phyloP scores from a whole-genome alignment of 805 yeast genomes.

The Sugiyamaella americana region DNA sequence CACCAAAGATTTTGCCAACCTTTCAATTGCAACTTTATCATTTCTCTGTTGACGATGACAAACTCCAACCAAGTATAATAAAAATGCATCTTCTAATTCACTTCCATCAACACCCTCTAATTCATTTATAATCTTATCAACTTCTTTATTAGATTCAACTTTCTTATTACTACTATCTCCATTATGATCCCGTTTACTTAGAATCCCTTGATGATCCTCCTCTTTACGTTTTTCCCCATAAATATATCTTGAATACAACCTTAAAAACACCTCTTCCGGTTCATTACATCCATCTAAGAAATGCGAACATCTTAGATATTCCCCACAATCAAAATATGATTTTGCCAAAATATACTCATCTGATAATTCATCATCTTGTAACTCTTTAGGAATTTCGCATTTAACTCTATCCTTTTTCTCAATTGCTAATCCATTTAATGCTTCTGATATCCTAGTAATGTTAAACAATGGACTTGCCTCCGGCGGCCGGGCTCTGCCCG shows the following conservation, averaged over 20 bases:
- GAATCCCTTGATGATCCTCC: conserved; percentile 64
- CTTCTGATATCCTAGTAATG: conserved; percentile 52
- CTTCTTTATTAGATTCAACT: conserved; percentile 28
- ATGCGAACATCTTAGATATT: conserved; percentile 71
- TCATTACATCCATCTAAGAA: conserved; percentile 50
- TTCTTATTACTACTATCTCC: conserved; percentile 10
- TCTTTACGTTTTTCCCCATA: conserved; percentile 72
- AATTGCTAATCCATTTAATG: conserved; percentile 52
- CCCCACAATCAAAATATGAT: conserved; percentile 72
- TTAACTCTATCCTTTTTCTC: background rate
- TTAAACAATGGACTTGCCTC: background rate
- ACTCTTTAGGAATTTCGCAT: background rate
- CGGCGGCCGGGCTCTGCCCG: no score
- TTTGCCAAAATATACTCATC: conserved; percentile 58
- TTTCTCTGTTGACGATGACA: conserved; percentile 58
- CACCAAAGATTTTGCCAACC: conserved; percentile 54
- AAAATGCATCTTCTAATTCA: conserved; percentile 43
- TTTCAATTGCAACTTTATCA: conserved; percentile 51
- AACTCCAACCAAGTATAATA: conserved; percentile 68
- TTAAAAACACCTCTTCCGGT: conserved; percentile 41
- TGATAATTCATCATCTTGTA: conserved; percentile 22
- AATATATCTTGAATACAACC: conserved; percentile 62
- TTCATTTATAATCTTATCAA: conserved; percentile 35
- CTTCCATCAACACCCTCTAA: conserved; percentile 31
- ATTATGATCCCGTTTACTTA: conserved; percentile 30